These are phyloP conservation scores for Xerocomellus amylosporus DNA, from an alignment of 768 basidiomycete genomes.

Conservation along the genomic window DNA sequence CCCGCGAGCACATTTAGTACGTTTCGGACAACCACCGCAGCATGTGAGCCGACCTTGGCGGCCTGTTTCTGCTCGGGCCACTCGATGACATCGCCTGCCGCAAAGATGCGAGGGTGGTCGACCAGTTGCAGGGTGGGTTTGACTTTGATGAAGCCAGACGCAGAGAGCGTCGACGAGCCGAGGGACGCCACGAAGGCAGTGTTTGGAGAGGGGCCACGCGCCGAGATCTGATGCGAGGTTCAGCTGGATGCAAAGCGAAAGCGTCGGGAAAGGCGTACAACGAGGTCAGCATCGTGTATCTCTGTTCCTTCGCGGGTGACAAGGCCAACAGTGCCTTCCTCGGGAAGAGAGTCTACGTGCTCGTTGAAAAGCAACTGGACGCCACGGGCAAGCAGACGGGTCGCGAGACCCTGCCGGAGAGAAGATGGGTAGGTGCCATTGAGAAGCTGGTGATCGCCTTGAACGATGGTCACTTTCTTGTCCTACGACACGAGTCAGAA, in stretches of 20 bases:
- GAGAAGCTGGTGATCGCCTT: constrained; percentile 50
- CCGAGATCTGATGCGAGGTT: constrained; percentile 20
- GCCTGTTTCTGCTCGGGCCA: constrained; percentile 62
- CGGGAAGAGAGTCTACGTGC: constrained; percentile 44
- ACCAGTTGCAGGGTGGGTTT: constrained; percentile 55
- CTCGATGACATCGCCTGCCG: constrained; percentile 63
- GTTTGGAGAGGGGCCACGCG: constrained; percentile 43
- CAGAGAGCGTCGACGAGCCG: constrained; percentile 33
- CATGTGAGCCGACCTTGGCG: constrained; percentile 47
- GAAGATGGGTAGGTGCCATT: constrained; percentile 54
- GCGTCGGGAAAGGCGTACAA: constrained; percentile 40
- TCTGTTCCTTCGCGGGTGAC: constrained; percentile 50
- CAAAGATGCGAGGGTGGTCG: constrained; percentile 54
- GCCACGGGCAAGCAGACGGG: constrained; percentile 41
- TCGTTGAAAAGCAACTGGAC: constrained; percentile 54
- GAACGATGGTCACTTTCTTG: constrained; percentile 60
- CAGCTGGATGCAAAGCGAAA: not conserved
- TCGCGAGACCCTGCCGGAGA: constrained; percentile 48
- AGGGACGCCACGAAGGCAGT: constrained; percentile 54
- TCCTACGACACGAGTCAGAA: constrained; percentile 18
- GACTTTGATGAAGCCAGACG: constrained; percentile 47
- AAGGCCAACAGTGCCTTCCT: constrained; percentile 36
- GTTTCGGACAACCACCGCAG: constrained; percentile 45
- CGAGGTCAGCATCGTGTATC: constrained; percentile 51
- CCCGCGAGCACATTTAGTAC: constrained; percentile 44